A percentile compares a stretch with the other conserved stretches of the same genome.
Evolutionary conservation across 148 eudicot genomes (phyloP).

Genomic region (Suaeda aralocaspica): DNA sequence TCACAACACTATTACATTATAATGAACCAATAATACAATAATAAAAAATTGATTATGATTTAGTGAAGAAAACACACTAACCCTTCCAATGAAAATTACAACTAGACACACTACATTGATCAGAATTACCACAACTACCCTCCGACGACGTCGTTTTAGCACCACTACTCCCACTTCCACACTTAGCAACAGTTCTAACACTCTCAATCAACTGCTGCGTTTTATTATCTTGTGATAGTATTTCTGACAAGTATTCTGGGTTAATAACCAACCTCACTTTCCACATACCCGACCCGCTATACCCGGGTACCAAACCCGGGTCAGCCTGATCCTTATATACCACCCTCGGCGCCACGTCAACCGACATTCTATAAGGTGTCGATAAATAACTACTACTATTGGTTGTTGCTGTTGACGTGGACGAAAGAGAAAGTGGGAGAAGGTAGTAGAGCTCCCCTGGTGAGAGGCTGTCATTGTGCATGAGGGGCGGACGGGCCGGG

Average conservation of each 20-base stretch:
- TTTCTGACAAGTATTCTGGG: constrained; percentile 51
- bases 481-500: constrained; percentile 27
- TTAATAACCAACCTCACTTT: constrained; percentile 54
- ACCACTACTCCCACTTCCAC: constrained; percentile 21
- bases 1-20: too few relatives aligned
- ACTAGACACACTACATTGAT: constrained; percentile 27
- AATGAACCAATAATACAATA: too few relatives aligned
- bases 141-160: constrained; percentile 16
- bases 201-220: constrained; percentile 51
- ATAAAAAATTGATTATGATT: too few relatives aligned
- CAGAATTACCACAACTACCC: constrained; percentile 16
- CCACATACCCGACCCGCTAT: constrained; percentile 40
- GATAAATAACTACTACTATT: neutral
- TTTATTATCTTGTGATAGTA: constrained; percentile 39
- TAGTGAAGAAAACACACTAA: neutral
- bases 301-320: constrained; percentile 25
- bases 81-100: constrained; percentile 12
- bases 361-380: constrained; percentile 45
- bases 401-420: neutral
- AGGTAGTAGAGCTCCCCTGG: constrained; percentile 43
- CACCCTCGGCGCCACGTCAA: constrained; percentile 17
- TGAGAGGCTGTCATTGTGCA: constrained; percentile 31
- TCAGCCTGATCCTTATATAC: constrained; percentile 15
- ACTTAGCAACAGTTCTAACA: constrained; percentile 53
- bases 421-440: constrained; percentile 28